These are phyloP conservation scores for Quercus alba DNA, from an alignment of 306 rosid species.

Conservation along the genomic window DNA sequence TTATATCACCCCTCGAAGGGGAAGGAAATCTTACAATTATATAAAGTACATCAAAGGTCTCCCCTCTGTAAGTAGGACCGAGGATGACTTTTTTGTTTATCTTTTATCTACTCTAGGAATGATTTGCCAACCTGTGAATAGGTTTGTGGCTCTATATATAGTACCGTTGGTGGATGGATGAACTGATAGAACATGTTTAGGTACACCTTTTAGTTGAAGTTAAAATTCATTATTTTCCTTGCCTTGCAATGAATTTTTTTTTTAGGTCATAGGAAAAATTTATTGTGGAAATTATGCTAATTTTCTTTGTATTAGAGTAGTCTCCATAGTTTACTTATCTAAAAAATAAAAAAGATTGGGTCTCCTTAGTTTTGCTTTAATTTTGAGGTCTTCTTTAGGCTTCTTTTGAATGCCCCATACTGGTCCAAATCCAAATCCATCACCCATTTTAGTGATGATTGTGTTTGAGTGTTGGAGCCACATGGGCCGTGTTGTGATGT, in stretches of 20 bases:
- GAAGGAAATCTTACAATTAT: neutral
- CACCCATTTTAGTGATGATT: too few relatives aligned
- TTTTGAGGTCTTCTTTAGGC: neutral
- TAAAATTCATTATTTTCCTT: neutral
- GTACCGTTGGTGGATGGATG: neutral
- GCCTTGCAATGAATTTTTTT: neutral
- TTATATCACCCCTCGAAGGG: conserved; percentile 20
- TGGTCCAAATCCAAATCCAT: neutral
- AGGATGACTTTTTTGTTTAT: neutral
- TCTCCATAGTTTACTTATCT: too few relatives aligned
- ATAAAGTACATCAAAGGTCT: neutral
- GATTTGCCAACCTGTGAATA: conserved; percentile 23
- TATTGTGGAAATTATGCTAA: neutral
- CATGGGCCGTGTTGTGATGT: too few relatives aligned
- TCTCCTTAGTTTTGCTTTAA: neutral
- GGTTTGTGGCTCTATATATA: neutral
- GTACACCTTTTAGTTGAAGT: neutral
- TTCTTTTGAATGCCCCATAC: neutral
- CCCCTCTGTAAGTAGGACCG: conserved; percentile 4
- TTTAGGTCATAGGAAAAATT: neutral
- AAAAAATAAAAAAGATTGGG: neutral
- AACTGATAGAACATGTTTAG: neutral
- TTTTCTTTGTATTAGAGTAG: neutral
- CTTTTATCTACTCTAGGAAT: neutral
- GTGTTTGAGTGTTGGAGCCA: too few relatives aligned